phyloP scores from a whole-genome alignment of 306 rosid genomes.

The Prunus mongolica region DNA sequence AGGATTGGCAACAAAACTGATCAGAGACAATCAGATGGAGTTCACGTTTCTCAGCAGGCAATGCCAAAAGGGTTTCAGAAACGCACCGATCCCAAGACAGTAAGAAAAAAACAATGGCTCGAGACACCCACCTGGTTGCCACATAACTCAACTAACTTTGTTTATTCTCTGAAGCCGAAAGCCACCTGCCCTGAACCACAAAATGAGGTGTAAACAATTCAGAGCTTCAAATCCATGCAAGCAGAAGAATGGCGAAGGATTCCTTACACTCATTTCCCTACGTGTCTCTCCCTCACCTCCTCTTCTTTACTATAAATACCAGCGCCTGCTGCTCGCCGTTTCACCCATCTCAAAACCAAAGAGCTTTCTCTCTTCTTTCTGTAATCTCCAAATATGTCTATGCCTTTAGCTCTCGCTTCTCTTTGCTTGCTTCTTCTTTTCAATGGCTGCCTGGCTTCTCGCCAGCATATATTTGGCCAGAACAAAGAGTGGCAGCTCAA shows the following conservation, averaged over 20 bases:
- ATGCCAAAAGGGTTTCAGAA: no score
- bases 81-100: no score
- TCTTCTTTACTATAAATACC: slow-evolving; percentile 14
- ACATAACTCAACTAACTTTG: not conserved
- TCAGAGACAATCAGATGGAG: no score
- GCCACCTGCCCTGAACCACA: slow-evolving; percentile 9
- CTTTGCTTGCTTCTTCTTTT: slow-evolving; percentile 36
- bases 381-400: slow-evolving; percentile 30
- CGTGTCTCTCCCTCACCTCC: slow-evolving; percentile 3
- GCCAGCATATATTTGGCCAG: not conserved
- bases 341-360: slow-evolving; percentile 1
- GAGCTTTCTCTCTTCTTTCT: not conserved
- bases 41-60: no score
- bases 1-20: no score
- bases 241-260: slow-evolving; percentile 12
- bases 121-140: not conserved
- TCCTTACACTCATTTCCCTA: not conserved
- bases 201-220: slow-evolving; percentile 19
- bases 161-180: not conserved
- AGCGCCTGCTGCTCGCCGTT: slow-evolving; percentile 11
- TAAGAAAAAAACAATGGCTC: not conserved
- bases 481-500: slow-evolving; percentile 29
- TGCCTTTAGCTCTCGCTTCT: slow-evolving; percentile 27
- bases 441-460: slow-evolving; percentile 36
- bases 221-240: slow-evolving; percentile 15